These are phyloP conservation scores for Pseudogymnoascus sp. DNA, from an alignment of 2,329 filamentous ascomycete species.

Conservation along the genomic window DNA sequence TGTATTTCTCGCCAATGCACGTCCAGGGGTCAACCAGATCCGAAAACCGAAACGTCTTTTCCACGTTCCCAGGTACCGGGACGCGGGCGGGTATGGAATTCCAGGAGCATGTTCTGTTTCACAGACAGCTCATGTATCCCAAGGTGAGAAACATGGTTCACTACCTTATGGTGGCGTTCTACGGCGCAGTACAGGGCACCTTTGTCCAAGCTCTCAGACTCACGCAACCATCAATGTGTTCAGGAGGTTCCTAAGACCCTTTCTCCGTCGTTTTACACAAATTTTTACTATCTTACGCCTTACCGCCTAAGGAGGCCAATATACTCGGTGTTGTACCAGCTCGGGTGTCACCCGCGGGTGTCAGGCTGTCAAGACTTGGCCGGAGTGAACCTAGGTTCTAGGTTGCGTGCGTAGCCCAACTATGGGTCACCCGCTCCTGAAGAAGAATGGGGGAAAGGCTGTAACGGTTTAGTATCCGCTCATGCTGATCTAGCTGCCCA, in stretches of 20 bases:
- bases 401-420: neutral
- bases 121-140: neutral
- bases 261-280: neutral
- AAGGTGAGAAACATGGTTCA: neutral
- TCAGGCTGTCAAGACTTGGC: neutral
- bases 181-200: neutral
- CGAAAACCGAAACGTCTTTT: neutral
- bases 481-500: neutral
- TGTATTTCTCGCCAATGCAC: neutral
- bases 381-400: neutral
- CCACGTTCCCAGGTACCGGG: conserved; percentile 1
- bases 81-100: neutral
- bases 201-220: neutral
- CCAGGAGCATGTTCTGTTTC: neutral
- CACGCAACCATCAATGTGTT: neutral
- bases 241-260: neutral
- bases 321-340: conserved; percentile 3
- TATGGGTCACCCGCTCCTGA: neutral
- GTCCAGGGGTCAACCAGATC: neutral
- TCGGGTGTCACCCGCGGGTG: neutral
- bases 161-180: neutral
- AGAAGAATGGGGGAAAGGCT: neutral
- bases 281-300: neutral
- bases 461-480: conserved; percentile 1
- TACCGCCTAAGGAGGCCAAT: neutral